phyloP scores from a whole-genome alignment of 169 alveolate genomes.

The Cryptosporidium sp. region DNA sequence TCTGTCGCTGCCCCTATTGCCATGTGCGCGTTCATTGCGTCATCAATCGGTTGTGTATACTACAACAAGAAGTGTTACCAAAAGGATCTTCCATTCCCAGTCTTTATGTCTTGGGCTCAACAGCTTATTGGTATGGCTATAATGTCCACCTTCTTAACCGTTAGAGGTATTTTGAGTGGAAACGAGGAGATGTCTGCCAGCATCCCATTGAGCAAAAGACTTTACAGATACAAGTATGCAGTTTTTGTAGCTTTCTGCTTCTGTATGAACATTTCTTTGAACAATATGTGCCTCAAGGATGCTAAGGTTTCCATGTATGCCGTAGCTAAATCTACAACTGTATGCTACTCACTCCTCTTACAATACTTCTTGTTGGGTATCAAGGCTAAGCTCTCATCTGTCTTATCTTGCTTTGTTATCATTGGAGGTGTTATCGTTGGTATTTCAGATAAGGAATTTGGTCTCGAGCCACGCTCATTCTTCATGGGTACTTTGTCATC shows the following conservation, averaged over 20 bases:
- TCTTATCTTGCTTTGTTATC: constrained; percentile 61
- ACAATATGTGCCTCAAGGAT: constrained; percentile 44
- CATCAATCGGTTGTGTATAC: constrained; percentile 70
- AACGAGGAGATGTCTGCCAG: constrained; percentile 61
- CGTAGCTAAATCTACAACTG: constrained; percentile 66
- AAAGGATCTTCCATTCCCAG: constrained; percentile 54
- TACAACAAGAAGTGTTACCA: constrained; percentile 66
- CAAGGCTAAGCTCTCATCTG: constrained; percentile 70
- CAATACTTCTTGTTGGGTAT: constrained; percentile 64
- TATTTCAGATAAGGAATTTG: constrained; percentile 43
- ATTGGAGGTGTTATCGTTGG: constrained; percentile 71
- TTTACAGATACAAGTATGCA: constrained; percentile 71
- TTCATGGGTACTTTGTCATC: constrained; percentile 64
- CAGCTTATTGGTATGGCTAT: constrained; percentile 72
- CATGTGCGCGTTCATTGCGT: constrained; percentile 69
- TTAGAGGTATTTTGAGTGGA: constrained; percentile 71
- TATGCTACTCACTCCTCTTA: constrained; percentile 58
- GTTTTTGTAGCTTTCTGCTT: constrained; percentile 69
- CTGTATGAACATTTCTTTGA: constrained; percentile 71
- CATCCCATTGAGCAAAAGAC: constrained; percentile 68
- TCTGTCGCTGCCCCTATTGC: constrained; percentile 75
- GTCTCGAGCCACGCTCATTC: constrained; percentile 68
- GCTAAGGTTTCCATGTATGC: constrained; percentile 75
- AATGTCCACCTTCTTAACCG: constrained; percentile 59
- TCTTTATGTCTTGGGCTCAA: constrained; percentile 75